phyloP scores from a whole-genome alignment of 345 rosid species.

The Melaleuca quinquenervia region DNA sequence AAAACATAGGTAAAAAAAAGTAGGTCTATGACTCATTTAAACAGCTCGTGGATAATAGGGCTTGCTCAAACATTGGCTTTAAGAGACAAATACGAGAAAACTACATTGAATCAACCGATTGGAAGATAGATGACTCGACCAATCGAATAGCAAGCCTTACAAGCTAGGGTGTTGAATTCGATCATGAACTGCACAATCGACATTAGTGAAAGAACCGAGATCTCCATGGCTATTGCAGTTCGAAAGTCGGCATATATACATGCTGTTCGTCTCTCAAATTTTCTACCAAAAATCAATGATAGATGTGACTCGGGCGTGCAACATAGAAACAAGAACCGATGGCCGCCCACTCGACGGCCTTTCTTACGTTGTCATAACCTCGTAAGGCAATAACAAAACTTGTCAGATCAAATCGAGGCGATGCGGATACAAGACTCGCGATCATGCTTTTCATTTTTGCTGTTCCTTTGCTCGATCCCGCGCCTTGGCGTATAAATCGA shows the following conservation, averaged over 20 bases:
- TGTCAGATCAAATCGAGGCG: neutral
- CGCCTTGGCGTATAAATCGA: conserved; percentile 51
- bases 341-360: neutral
- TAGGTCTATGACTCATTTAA: neutral
- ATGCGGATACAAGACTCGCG: neutral
- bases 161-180: neutral
- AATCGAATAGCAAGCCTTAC: neutral
- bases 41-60: neutral
- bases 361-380: neutral
- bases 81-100: neutral
- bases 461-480: conserved; percentile 25
- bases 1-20: neutral
- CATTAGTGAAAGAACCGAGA: neutral
- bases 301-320: neutral
- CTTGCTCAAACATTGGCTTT: neutral
- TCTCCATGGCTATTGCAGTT: neutral
- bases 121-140: neutral
- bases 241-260: neutral
- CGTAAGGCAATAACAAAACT: neutral
- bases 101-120: neutral
- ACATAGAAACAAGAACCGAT: neutral
- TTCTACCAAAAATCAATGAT: neutral
- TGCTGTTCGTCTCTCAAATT: neutral
- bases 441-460: conserved; percentile 11
- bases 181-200: neutral